Evolutionary conservation across 2,329 filamentous ascomycete species (phyloP), one percentile per base, ranked within the genome.

Genomic region (Ceratocystis papillata): DNA sequence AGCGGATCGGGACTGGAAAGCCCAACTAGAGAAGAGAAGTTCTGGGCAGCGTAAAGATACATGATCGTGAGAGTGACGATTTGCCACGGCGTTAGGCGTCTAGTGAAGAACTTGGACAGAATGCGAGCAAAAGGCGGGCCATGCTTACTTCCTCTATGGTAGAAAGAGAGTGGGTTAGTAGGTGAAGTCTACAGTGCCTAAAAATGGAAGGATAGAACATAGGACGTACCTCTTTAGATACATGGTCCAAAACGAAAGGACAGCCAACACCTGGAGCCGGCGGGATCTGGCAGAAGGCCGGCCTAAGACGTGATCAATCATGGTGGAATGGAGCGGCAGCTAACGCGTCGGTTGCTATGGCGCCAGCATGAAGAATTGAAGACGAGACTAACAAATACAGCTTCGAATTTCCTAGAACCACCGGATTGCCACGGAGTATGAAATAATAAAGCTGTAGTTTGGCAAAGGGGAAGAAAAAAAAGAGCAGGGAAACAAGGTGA

Each of bases 1-100:
- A 99, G 81, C 22, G 94, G 94, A 72, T 99, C 94, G 3, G 94
- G 93, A 70, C 88, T 92, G 70, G 96, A 91, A 63, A 99, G 83
- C 2, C 91, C 90, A 67, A 96, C 83, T 4, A 99, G 83, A 70
- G 95, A 95, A 73, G 89, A 92, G 72, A 99, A 95, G 77, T 99
- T 97, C 67, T 92, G 88, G 41, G 89, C 86, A 44, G 92, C 82
- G 74, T 99, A 99, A 67, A 97, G 85, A 76, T 91, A 95, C 62
- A 96, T 83, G 76, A 96, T 87, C 55, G 92, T 95, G 60, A 93
- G 78, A 69, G 95, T 86, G 33, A 96, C 82, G 1, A 87, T 90
- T 76, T 96, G 94, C 91, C 94, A 97, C 71, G 88, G 81, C 5
- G 92, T 96, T 67, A 96, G 79, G 67, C 83, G 82, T 62, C 79